Evolutionary conservation across 1,284 basidiomycete species (phyloP).

Genomic region (Apiotrichum mycotoxinovorans): DNA sequence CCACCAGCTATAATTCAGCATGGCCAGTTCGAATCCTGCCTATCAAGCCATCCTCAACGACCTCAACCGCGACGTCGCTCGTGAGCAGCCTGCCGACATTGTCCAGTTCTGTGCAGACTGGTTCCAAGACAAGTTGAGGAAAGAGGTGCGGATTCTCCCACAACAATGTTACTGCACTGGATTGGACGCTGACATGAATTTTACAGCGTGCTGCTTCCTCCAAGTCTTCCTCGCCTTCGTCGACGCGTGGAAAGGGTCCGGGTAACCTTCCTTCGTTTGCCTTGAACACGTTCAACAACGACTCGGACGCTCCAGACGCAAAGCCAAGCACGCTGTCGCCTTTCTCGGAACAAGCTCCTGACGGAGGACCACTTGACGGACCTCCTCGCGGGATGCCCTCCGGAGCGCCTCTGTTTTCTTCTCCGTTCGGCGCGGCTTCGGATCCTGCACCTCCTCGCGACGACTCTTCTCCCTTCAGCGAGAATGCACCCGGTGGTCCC

Average conservation of each 20-base stretch:
- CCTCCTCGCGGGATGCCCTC: constrained; percentile 23
- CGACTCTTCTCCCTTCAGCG: constrained; percentile 29
- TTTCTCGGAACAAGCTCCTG: constrained; percentile 47
- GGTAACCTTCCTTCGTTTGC: constrained; percentile 69
- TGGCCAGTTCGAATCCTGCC: constrained; percentile 13
- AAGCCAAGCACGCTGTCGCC: constrained; percentile 49
- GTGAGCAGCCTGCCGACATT: constrained; percentile 79
- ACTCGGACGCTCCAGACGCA: constrained; percentile 53
- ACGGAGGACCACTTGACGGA: constrained; percentile 43
- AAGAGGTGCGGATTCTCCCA: constrained; percentile 42
- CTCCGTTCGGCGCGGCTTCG: constrained; percentile 26
- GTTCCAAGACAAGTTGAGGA: constrained; percentile 64
- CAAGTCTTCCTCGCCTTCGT: constrained; percentile 6
- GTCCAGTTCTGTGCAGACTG: constrained; percentile 94
- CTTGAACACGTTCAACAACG: constrained; percentile 25
- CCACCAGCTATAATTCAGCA: not conserved
- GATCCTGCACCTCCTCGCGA: constrained; percentile 1
- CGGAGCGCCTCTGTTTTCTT: constrained; percentile 18
- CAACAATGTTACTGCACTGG: not conserved
- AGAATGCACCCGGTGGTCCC: constrained; percentile 21
- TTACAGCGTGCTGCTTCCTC: constrained; percentile 6
- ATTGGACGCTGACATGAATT: not conserved
- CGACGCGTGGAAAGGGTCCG: constrained; percentile 54
- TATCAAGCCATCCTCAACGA: constrained; percentile 63
- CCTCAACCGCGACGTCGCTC: constrained; percentile 77